Evolutionary conservation across 257 asterid species (phyloP).

Genomic region (Solanum chmielewskii): DNA sequence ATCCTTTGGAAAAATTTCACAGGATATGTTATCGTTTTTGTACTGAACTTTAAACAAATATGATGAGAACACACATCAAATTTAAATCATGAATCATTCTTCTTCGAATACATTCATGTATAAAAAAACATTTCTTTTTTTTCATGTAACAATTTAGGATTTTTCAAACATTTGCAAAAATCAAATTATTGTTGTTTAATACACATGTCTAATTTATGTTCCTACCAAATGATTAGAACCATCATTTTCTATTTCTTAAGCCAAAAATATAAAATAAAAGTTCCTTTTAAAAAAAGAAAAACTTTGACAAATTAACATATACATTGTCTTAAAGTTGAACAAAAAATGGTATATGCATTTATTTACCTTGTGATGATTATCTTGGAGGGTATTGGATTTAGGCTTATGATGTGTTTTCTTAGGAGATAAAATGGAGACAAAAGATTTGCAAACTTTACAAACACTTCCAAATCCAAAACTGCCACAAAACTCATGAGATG

Average conservation of each 20-base stretch:
- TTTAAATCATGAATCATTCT: background rate
- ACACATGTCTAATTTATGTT: background rate
- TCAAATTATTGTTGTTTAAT: background rate
- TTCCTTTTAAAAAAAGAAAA: background rate
- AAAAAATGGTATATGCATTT: background rate
- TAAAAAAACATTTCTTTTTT: background rate
- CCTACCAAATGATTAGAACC: background rate
- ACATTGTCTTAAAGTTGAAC: background rate
- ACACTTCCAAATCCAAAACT: conserved; percentile 31
- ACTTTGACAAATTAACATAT: background rate
- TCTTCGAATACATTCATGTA: background rate
- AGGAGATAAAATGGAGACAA: conserved; percentile 22
- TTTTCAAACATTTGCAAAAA: background rate
- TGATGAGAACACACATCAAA: background rate
- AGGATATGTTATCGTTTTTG: too few species aligned
- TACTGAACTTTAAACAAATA: too few species aligned
- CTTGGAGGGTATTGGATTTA: conserved; percentile 11
- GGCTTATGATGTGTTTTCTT: conserved; percentile 13
- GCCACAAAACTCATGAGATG: conserved; percentile 27
- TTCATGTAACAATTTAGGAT: background rate
- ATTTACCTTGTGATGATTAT: conserved; percentile 8
- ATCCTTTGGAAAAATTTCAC: too few species aligned
- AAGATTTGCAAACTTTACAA: conserved; percentile 36
- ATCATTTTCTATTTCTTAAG: background rate
- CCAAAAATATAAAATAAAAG: background rate